phyloP scores from a whole-genome alignment of 2,329 filamentous ascomycete species.

The Colletotrichum sp. region DNA sequence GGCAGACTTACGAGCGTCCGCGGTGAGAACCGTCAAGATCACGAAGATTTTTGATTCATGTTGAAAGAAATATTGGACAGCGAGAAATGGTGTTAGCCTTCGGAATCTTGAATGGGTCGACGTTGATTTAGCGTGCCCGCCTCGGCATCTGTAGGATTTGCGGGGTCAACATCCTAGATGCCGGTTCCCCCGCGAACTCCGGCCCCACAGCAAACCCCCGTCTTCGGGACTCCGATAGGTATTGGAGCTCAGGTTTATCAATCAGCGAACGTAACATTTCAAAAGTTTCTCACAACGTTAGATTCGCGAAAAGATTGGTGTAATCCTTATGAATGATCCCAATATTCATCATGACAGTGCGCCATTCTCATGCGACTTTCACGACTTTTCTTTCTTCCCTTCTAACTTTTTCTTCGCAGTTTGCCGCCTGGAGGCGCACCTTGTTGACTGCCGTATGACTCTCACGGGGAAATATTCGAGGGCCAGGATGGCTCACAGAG shows the following conservation, averaged over 20 bases:
- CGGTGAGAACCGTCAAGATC: background rate
- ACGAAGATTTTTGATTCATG: background rate
- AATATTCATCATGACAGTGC: background rate
- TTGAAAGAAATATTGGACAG: background rate
- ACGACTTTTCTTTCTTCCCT: too few relatives aligned
- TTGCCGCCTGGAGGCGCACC: too few relatives aligned
- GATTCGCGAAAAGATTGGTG: background rate
- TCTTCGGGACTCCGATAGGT: background rate
- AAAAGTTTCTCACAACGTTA: background rate
- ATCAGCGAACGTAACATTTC: background rate
- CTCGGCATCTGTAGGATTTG: background rate
- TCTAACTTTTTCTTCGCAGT: too few relatives aligned
- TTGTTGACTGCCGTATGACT: too few relatives aligned
- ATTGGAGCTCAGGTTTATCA: background rate
- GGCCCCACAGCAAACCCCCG: background rate
- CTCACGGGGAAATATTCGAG: too few relatives aligned
- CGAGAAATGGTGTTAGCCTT: background rate
- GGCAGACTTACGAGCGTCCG: background rate
- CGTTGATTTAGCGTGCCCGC: background rate
- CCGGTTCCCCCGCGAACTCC: background rate
- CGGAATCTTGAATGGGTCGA: background rate
- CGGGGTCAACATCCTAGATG: background rate
- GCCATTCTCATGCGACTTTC: too few relatives aligned
- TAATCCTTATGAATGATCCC: rapidly evolving
- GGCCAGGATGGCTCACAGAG: too few relatives aligned